Conservation (phyloP, 2,329 filamentous ascomycete genomes). For the Peltaster fructicola region DNA sequence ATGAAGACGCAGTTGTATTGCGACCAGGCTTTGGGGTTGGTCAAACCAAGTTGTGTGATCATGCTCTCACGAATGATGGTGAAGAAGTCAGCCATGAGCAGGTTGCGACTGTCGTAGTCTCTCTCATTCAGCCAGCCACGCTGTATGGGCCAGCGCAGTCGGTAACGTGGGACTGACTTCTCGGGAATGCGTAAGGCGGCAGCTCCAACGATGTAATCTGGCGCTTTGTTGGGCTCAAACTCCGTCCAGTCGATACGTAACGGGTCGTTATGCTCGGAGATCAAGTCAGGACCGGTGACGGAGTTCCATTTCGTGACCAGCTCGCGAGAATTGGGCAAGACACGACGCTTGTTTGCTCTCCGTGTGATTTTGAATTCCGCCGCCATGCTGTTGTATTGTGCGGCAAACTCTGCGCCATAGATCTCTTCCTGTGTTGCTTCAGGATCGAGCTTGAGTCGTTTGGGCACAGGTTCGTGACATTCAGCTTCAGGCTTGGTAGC, state of each 20-base stretch:
- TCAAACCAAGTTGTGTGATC: slow-evolving; percentile 64
- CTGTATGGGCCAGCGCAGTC: slow-evolving; percentile 79
- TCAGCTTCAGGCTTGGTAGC: slow-evolving; percentile 68
- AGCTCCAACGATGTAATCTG: slow-evolving; percentile 63
- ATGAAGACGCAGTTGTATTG: slow-evolving; percentile 96
- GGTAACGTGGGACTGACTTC: slow-evolving; percentile 73
- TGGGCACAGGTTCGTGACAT: slow-evolving; percentile 61
- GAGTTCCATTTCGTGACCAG: slow-evolving; percentile 89
- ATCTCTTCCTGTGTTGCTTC: slow-evolving; percentile 55
- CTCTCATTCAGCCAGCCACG: slow-evolving; percentile 79
- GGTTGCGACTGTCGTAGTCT: slow-evolving; percentile 64
- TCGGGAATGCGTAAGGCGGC: slow-evolving; percentile 78
- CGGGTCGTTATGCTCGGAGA: slow-evolving; percentile 87
- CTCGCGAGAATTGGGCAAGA: slow-evolving; percentile 94
- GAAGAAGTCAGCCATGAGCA: slow-evolving; percentile 74
- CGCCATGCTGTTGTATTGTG: slow-evolving; percentile 61
- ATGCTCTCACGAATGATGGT: slow-evolving; percentile 75
- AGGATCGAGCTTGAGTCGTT: slow-evolving; percentile 42
- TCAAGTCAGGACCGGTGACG: slow-evolving; percentile 64
- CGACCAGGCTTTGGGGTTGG: slow-evolving; percentile 60
- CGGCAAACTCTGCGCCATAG: slow-evolving; percentile 67
- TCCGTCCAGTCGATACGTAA: slow-evolving; percentile 94
- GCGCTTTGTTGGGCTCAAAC: slow-evolving; percentile 44
- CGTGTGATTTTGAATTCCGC: slow-evolving; percentile 78
- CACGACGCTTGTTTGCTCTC: slow-evolving; percentile 84